Evolutionary conservation across 148 eudicot species (phyloP), one percentile per base, ranked within the genome.

Genomic region (Vaccinium darrowii): DNA sequence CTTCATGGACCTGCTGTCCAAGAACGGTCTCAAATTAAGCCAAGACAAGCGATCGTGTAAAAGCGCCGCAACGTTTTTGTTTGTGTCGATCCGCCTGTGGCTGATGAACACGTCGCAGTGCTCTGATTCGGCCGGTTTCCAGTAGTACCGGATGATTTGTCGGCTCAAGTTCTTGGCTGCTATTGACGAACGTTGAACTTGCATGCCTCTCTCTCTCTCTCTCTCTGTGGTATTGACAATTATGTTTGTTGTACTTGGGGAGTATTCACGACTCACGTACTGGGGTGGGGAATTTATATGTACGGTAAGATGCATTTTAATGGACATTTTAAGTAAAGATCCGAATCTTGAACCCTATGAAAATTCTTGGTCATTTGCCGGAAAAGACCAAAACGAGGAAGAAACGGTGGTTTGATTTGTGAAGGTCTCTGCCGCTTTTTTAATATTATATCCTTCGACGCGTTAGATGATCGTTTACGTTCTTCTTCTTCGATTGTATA

Each of bases 1-100:
- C 25, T 82, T 79, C 93, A 91, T 90, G 84, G 76, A 84, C 83
- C 87, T 91, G 87, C 84, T 86, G 73, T 91, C 92, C 80, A 91
- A 79, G 52, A 91, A 91, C 8, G 92, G 90, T 43, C 51, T 23
- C 11, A 88, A 65, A n/a, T 90, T 91, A 1, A 86, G 57, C 18
- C 83, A 49, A 1, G 65, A 54, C 0, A 91, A 72, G 10, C 86
- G 88, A 10, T 90, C 86, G 51, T 78, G 86, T n/a, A 91, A 77
- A 39, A 91, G 78, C 36, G 90, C 91, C 6, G 91, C 88, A 6
- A 91, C 86, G 15, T 87, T 90, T 53, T 67, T 84, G 63, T 89
- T 90, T 21, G 90, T 90, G 80, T 91, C 92, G 16, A 81, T 76
- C 3, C 93, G 90, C 7, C 93, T 51, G 39, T 91, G 92, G 85